Conservation (phyloP, 805 yeast species). For the Wickerhamomyces bisporus region DNA sequence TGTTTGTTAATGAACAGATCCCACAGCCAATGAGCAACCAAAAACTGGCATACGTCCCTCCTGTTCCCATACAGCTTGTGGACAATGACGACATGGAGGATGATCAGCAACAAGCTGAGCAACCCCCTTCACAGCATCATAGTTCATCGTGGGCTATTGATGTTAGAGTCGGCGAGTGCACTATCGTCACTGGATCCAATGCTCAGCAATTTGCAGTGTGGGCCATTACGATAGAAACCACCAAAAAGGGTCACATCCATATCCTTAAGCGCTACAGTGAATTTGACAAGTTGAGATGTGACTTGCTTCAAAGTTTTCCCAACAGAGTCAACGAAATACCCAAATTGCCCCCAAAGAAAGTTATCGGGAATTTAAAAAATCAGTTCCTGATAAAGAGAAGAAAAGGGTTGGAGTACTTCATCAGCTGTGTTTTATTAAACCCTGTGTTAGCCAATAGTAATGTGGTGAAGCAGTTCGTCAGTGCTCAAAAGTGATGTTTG, state of each 20-base stretch:
- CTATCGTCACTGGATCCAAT: conserved; percentile 32
- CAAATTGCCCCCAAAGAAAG: conserved; percentile 39
- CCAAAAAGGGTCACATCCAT: conserved; percentile 29
- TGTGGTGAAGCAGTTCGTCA: conserved; percentile 28
- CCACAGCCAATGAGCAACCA: not conserved
- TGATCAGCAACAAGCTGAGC: conserved; percentile 1
- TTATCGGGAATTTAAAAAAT: conserved; percentile 19
- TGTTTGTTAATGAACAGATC: not conserved
- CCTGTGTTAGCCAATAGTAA: conserved; percentile 31
- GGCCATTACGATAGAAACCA: conserved; percentile 32
- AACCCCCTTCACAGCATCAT: not conserved
- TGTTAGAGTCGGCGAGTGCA: conserved; percentile 34
- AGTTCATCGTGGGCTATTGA: conserved; percentile 32
- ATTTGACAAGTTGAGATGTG: conserved; percentile 41
- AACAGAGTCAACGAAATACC: conserved; percentile 34
- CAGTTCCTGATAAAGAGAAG: conserved; percentile 34
- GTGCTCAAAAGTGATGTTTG: not conserved
- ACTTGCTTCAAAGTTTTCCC: conserved; percentile 35
- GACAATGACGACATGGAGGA: conserved; percentile 27
- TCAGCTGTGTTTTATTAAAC: conserved; percentile 39
- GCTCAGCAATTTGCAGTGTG: conserved; percentile 39
- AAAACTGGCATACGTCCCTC: conserved; percentile 26
- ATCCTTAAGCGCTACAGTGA: conserved; percentile 62
- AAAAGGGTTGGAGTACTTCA: conserved; percentile 39
- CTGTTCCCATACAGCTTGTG: conserved; percentile 35